phyloP scores from a whole-genome alignment of 495 filamentous ascomycete species.

The Talaromyces nanjingensis region DNA sequence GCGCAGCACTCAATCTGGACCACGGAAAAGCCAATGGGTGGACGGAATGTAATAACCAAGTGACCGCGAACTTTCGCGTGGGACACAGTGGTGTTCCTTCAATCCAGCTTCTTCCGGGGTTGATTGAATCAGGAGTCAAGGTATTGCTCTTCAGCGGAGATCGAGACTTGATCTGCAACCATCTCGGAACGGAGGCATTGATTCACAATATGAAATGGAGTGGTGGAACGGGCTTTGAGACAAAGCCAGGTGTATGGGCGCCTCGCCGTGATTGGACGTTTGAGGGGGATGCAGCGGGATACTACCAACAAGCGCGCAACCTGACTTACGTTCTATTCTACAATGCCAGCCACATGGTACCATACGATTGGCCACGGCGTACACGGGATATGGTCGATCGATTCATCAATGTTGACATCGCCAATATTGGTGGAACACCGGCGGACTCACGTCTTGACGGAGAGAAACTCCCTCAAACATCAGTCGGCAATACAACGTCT shows the following conservation, averaged over 20 bases:
- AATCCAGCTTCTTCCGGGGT: constrained; percentile 64
- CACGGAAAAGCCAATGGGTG: constrained; percentile 76
- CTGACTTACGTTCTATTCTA: constrained; percentile 94
- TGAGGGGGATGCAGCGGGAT: constrained; percentile 80
- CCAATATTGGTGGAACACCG: constrained; percentile 77
- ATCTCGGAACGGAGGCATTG: constrained; percentile 85
- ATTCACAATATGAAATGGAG: constrained; percentile 92
- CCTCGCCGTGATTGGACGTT: constrained; percentile 91
- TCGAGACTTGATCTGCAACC: constrained; percentile 93
- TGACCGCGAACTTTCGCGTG: constrained; percentile 60
- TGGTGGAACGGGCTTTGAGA: constrained; percentile 82
- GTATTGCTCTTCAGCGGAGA: constrained; percentile 88
- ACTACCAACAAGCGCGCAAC: constrained; percentile 91
- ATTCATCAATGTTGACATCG: constrained; percentile 91
- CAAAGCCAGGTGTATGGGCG: constrained; percentile 83
- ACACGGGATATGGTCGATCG: constrained; percentile 95
- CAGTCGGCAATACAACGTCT: constrained; percentile 67
- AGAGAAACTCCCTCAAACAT: constrained; percentile 73
- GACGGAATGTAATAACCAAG: constrained; percentile 82
- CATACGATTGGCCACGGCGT: constrained; percentile 82
- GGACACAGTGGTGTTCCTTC: constrained; percentile 58
- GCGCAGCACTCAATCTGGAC: constrained; percentile 73
- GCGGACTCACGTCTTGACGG: constrained; percentile 85
- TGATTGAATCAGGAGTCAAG: constrained; percentile 64
- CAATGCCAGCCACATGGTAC: constrained; percentile 96